phyloP scores from a whole-genome alignment of 352 stramenopile species.

The Globisporangium spinosum region DNA sequence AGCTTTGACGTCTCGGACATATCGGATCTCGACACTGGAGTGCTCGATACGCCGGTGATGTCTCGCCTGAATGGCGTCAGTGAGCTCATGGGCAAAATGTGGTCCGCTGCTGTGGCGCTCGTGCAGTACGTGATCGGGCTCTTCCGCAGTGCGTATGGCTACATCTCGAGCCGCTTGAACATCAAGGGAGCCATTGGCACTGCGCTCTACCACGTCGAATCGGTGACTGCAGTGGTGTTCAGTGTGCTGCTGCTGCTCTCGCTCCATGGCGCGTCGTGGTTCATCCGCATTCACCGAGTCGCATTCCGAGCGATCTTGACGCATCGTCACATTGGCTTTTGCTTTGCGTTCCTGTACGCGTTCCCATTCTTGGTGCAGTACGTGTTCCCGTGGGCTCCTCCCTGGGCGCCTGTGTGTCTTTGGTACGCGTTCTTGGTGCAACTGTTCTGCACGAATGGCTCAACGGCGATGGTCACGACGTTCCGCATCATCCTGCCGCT shows the following conservation, averaged over 20 bases:
- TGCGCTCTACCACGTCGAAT: slow-evolving; percentile 56
- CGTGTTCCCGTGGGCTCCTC: slow-evolving; percentile 84
- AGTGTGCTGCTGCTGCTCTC: slow-evolving; percentile 66
- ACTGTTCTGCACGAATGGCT: slow-evolving; percentile 79
- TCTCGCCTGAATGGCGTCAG: not conserved
- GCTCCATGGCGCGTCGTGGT: slow-evolving; percentile 67
- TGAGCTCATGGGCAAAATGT: not conserved
- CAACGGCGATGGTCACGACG: slow-evolving; percentile 82
- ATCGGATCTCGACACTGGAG: slow-evolving; percentile 16
- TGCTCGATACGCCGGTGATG: not conserved
- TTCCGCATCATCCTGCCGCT: slow-evolving; percentile 83
- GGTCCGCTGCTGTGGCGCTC: not conserved
- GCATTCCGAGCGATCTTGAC: slow-evolving; percentile 79
- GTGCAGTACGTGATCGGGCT: not conserved
- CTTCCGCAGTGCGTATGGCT: slow-evolving; percentile 12
- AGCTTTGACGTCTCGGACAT: slow-evolving; percentile 28
- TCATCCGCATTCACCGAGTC: slow-evolving; percentile 75
- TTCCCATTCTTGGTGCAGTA: slow-evolving; percentile 87
- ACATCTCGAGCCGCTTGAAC: slow-evolving; percentile 25
- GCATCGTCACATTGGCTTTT: slow-evolving; percentile 85
- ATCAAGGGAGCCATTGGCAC: slow-evolving; percentile 38
- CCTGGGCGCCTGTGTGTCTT: slow-evolving; percentile 85
- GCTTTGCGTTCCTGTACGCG: slow-evolving; percentile 84
- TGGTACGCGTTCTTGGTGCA: slow-evolving; percentile 90
- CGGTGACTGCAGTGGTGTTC: slow-evolving; percentile 58